Evolutionary conservation across 495 filamentous ascomycete species (phyloP).

Genomic region (Aspergillus bridgeri): DNA sequence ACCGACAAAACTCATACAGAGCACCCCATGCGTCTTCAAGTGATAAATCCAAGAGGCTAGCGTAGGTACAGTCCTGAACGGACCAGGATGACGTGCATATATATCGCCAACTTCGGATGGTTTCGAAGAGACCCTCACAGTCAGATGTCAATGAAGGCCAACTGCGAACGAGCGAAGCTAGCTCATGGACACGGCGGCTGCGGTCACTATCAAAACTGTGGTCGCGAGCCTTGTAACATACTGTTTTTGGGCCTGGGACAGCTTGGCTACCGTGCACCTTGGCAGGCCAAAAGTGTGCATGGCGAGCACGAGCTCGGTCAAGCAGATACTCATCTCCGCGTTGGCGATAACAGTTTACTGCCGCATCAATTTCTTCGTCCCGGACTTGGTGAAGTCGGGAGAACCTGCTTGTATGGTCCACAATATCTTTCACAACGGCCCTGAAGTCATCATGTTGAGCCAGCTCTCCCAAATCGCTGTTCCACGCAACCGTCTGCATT

Average conservation of each 20-base stretch:
- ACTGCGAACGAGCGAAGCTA: constrained; percentile 13
- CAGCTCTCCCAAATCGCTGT: constrained; percentile 34
- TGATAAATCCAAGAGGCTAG: constrained; percentile 4
- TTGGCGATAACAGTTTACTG: constrained; percentile 5
- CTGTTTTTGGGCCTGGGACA: constrained; percentile 18
- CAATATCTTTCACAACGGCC: constrained; percentile 33
- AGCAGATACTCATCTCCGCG: constrained; percentile 28
- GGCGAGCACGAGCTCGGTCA: constrained; percentile 41
- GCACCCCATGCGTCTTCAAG: constrained; percentile 15
- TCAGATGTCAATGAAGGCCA: constrained; percentile 8
- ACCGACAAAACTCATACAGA: constrained; percentile 15
- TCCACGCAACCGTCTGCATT: constrained; percentile 49
- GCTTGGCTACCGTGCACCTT: constrained; percentile 49
- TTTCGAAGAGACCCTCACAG: constrained; percentile 2
- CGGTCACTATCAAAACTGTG: constrained; percentile 7
- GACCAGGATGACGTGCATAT: neutral
- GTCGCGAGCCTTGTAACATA: constrained; percentile 22
- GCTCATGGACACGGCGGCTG: constrained; percentile 12
- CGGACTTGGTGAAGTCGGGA: constrained; percentile 3
- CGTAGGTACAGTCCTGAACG: constrained; percentile 2
- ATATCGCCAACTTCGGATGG: constrained; percentile 6
- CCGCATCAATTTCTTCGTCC: neutral
- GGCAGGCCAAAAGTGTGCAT: constrained; percentile 39
- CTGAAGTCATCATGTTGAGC: constrained; percentile 51
- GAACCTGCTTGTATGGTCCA: constrained; percentile 27